Base-by-base conservation (phyloP, 1,284 basidiomycete genomes). In the Apiotrichum sp. region DNA sequence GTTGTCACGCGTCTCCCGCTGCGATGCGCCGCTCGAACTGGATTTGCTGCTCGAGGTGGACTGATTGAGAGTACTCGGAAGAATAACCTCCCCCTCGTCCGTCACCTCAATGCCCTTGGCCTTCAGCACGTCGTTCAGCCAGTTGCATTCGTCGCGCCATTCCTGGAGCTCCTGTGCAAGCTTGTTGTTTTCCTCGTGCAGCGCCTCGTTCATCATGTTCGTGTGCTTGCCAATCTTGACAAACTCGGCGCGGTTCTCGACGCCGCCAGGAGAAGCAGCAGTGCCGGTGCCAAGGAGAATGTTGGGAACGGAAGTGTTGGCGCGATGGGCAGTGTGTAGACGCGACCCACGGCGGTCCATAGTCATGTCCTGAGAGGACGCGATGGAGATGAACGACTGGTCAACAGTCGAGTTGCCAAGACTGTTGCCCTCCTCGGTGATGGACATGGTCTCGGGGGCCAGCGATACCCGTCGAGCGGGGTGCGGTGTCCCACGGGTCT, bases 171-270 rank as follows among this genome's bases (percentile, higher is more conserved):
- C 71, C 32, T 66, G 57, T 4, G 70, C 73, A 1, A 72, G 64
- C 11, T 69, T 67, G 5, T 63, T 64, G 51, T 73, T 73, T 31
- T 68, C 67, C 31, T 70, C 68, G 9, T 73, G 60, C 4, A 75
- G 56, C 45, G 72, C 71, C 53, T 71, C 67, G 58, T 74, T 76
- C 71, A 76, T 73, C 36, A 70, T 68, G 47, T 74, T 74, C 33
- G 75, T 67, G 45, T 77, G 73, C 61, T 70, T 72, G 49, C 73
- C 70, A 14, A 77, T 72, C 51, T 77, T 77, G 61, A 67, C 61
- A 3, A 67, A 70, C 46, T 73, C 67, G 3, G 67, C 71, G 1
- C 70, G 66, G n/a, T 61, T 63, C 36, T 74, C 71, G 16, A 47
- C n/a, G 13, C 50, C 42, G 14, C 53, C 55, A 3, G 55, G 52